Percentiles rank a stretch among this genome's conserved stretches.
phyloP scores from a whole-genome alignment of 1,139 yeast genomes.

The Yamadazyma dushanensis region DNA sequence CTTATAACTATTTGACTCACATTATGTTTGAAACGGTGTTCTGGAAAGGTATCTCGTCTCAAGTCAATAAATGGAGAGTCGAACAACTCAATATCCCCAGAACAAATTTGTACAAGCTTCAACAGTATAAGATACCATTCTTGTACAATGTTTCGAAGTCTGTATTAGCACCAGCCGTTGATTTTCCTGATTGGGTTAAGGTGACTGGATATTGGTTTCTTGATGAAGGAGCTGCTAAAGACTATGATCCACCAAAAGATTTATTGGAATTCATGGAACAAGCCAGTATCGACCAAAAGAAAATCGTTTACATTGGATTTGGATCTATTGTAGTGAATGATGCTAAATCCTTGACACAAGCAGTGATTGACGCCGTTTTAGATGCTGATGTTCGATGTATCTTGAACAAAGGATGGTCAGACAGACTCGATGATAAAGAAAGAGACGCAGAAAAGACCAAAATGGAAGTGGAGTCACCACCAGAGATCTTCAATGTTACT shows the following conservation, averaged over 20 bases:
- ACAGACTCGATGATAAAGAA: conserved; percentile 45
- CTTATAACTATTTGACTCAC: conserved; percentile 88
- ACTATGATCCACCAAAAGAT: conserved; percentile 66
- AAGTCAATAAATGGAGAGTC: conserved; percentile 85
- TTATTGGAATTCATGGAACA: conserved; percentile 58
- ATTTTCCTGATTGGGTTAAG: conserved; percentile 89
- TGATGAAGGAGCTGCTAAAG: conserved; percentile 59
- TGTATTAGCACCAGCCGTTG: conserved; percentile 89
- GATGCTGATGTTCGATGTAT: conserved; percentile 84
- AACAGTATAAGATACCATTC: conserved; percentile 81
- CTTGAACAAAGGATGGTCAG: conserved; percentile 94
- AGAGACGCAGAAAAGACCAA: conserved; percentile 37
- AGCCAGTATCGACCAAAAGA: conserved; percentile 63
- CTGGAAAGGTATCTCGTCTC: conserved; percentile 92
- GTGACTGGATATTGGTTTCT: conserved; percentile 97
- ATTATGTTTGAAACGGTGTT: conserved; percentile 88
- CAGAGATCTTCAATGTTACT: conserved; percentile 67
- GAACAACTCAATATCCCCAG: conserved; percentile 61
- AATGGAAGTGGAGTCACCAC: conserved; percentile 55
- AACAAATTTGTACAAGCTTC: conserved; percentile 70
- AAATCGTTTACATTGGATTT: conserved; percentile 87
- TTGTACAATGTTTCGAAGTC: conserved; percentile 85
- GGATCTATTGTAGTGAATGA: conserved; percentile 92
- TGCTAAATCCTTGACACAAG: conserved; percentile 73
- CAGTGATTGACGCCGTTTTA: conserved; percentile 75